Evolutionary conservation across 208 protist species (phyloP).

Genomic region (Acanthamoeba rhysodes): DNA sequence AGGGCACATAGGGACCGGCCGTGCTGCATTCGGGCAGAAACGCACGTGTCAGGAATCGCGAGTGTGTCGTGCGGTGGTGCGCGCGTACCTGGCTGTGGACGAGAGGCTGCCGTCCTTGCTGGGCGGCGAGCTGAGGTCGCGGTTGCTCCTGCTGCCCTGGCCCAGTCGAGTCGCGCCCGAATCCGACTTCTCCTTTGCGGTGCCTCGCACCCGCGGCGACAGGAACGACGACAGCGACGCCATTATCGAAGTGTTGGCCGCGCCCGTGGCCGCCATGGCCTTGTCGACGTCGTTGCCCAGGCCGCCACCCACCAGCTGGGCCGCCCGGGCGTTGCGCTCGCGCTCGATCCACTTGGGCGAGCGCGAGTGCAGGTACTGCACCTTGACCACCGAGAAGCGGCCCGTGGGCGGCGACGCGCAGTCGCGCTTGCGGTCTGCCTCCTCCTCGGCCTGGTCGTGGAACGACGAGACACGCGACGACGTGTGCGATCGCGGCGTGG

Average conservation of each 20-base stretch:
- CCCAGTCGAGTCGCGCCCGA: background rate
- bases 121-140: constrained; percentile 24
- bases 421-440: background rate
- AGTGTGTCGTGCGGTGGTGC: background rate
- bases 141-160: background rate
- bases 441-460: background rate
- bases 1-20: background rate
- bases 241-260: constrained; percentile 27
- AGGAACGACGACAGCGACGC: constrained; percentile 45
- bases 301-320: background rate
- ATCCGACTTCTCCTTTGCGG: background rate
- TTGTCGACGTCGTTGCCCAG: background rate
- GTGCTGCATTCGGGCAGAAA: background rate
- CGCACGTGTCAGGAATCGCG: background rate
- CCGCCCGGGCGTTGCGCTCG: background rate
- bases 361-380: constrained; percentile 52
- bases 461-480: constrained; percentile 19
- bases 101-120: constrained; percentile 31
- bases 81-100: background rate
- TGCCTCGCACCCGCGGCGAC: background rate
- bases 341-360: constrained; percentile 61
- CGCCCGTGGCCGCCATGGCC: background rate
- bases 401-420: background rate
- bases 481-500: constrained; percentile 12
- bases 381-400: constrained; percentile 51